Evolutionary conservation across 148 eudicot genomes (phyloP).

Genomic region (Chenopodium berlandieri): DNA sequence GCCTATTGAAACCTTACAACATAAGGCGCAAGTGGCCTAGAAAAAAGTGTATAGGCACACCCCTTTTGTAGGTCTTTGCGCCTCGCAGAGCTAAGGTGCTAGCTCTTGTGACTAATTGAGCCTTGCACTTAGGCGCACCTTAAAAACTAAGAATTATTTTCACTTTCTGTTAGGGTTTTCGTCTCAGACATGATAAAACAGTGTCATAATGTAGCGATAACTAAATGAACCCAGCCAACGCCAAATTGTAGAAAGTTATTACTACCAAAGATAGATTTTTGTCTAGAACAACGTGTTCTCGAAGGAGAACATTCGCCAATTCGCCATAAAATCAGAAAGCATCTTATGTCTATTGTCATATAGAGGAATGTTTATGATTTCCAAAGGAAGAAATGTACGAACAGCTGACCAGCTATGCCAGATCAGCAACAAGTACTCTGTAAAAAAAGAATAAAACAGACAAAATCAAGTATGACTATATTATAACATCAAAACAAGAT

Average conservation of each 20-base stretch:
- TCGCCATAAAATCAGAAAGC: too few relatives aligned
- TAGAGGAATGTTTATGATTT: neutral
- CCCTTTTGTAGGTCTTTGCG: too few relatives aligned
- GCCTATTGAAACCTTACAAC: too few relatives aligned
- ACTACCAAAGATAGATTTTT: neutral
- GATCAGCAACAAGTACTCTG: neutral
- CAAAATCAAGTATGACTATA: neutral
- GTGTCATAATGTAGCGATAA: neutral
- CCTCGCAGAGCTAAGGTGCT: too few relatives aligned
- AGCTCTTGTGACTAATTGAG: too few relatives aligned
- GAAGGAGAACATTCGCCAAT: neutral
- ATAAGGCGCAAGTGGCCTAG: too few relatives aligned
- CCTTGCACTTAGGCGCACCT: too few relatives aligned
- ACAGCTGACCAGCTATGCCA: neutral
- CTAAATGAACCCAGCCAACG: neutral
- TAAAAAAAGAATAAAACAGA: neutral
- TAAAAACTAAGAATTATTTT: too few relatives aligned
- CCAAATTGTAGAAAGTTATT: neutral
- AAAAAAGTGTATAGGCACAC: too few relatives aligned
- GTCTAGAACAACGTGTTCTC: neutral
- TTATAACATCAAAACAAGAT: conserved; percentile 8
- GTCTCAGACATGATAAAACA: neutral
- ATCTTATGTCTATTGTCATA: too few relatives aligned
- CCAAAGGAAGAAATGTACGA: neutral
- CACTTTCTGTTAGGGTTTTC: neutral